Evolutionary conservation across 441 rosid genomes (phyloP), one percentile per base, ranked within the genome.

Genomic region (Populus tomentosa): DNA sequence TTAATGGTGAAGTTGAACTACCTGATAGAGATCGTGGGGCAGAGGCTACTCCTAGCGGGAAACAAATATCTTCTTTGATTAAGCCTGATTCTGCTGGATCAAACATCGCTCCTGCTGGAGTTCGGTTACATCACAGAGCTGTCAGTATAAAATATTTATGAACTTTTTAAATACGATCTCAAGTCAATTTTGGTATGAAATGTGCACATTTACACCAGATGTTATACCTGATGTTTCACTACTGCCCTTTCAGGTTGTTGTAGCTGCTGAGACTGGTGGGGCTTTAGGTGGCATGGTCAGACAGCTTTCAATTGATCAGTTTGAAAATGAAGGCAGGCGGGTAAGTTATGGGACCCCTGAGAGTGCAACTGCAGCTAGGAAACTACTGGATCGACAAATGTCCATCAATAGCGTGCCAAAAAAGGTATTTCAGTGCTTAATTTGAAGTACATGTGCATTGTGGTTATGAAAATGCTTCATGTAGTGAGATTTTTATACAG

Each of bases 221-320:
- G 28, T 67, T 63, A 46, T 76, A 70, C 80, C 36, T 86, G 74
- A 67, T 65, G 30, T 28, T 28, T 28, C 30, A 28, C 30, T 28
- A 18, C 40, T 67, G 67, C 59, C 9, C 32, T 78, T 7, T 74
- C 87, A 96, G 99, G 98, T 96, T 62, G 99, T 96, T 83, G 90
- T 96, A 78, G 97, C 99, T 76, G 94, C 98, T 80, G 98, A 96
- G 87, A 90, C 97, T 35, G 93, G 93, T 78, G 99, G 99, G 79
- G 99, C 97, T 78, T 87, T 96, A 85, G 97, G 98, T 83, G 97
- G 98, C 82, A 88, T 94, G 97, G 98, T 95, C 75, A 89, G 98
- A 80, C 97, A 90, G 83, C 93, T 94, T 84, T 92, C 99, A 2
- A 92, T 94, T 70, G 98, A 95, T 83, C 98, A 92, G 82, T 95